Evolutionary conservation across 257 asterid species (phyloP).

Genomic region (Nicotiana sylvestris): DNA sequence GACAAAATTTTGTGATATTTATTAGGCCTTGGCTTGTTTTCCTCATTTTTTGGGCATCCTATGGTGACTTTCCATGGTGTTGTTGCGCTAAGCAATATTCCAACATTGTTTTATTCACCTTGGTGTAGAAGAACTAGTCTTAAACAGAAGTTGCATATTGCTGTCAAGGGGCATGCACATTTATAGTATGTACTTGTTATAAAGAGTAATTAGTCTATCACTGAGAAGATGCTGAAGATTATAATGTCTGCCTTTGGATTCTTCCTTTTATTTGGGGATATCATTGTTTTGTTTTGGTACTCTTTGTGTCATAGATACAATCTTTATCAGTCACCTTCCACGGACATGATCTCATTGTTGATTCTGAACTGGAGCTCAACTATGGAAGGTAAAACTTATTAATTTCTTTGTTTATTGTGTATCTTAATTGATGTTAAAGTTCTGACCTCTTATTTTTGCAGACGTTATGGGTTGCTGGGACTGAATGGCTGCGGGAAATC

Average conservation of each 20-base stretch:
- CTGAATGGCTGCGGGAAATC: slow-evolving; percentile 29
- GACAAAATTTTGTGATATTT: background rate
- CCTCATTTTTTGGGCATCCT: background rate
- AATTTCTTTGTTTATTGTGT: background rate
- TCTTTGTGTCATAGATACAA: slow-evolving; percentile 42
- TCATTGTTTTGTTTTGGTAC: background rate
- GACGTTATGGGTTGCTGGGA: slow-evolving; percentile 27
- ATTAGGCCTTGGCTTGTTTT: background rate
- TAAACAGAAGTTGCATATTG: background rate
- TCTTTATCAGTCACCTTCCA: slow-evolving; percentile 77
- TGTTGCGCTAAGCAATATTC: background rate
- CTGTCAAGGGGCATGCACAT: background rate
- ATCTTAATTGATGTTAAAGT: background rate
- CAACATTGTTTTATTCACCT: background rate
- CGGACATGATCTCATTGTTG: slow-evolving; percentile 73
- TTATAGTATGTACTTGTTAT: background rate
- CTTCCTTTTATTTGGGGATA: background rate
- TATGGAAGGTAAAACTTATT: slow-evolving; percentile 51
- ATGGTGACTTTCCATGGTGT: background rate
- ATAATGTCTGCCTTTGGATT: background rate
- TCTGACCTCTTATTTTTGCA: slow-evolving; percentile 4
- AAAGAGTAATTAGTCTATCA: background rate
- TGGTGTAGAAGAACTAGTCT: background rate
- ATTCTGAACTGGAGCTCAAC: slow-evolving; percentile 69
- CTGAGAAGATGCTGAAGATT: background rate